Percentiles rank a stretch among this genome's conserved stretches.
phyloP scores from a whole-genome alignment of 2,329 filamentous ascomycete species.

The Aureobasidium sp. region DNA sequence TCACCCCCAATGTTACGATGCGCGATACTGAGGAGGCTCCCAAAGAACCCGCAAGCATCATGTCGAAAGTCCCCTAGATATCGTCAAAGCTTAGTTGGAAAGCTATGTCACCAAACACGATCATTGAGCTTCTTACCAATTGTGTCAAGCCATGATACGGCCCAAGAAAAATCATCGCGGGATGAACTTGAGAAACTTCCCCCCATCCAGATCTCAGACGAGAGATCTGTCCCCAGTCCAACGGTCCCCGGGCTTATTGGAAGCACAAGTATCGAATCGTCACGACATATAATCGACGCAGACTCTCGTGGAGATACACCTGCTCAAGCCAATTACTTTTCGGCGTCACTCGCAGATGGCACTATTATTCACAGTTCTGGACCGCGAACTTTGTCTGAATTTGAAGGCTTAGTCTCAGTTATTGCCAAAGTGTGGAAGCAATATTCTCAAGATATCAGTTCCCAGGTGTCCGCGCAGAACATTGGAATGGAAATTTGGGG shows the following conservation, averaged over 20 bases:
- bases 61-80: neutral
- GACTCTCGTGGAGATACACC: neutral
- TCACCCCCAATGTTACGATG: neutral
- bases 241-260: no score
- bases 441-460: neutral
- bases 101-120: neutral
- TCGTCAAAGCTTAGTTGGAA: neutral
- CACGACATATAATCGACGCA: neutral
- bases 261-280: neutral
- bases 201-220: no score
- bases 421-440: neutral
- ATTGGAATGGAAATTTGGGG: neutral
- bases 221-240: no score
- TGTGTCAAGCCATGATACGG: neutral
- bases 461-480: neutral
- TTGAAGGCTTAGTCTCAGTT: neutral
- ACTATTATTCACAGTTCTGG: neutral
- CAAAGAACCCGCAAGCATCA: neutral
- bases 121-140: neutral
- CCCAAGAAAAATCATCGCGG: neutral
- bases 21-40: neutral
- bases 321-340: neutral
- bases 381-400: neutral
- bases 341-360: neutral
- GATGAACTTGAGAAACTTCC: neutral